Conservation (phyloP, 139 green algal species). For the Coccomyxa sp. region DNA sequence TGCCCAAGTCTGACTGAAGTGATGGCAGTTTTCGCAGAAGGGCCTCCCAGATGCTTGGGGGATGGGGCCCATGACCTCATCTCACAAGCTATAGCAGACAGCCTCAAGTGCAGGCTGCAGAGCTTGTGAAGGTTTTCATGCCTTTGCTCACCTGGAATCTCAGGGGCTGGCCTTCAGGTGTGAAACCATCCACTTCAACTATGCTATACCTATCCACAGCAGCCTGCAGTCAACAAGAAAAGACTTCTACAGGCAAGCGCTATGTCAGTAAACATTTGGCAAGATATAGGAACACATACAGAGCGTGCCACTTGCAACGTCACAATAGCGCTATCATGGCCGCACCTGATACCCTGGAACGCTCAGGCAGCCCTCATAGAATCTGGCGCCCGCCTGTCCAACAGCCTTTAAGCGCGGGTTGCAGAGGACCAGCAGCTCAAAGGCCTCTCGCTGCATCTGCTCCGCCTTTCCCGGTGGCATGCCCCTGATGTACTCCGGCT, state of each 20-base stretch:
- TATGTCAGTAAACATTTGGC: not conserved
- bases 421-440: constrained; percentile 16
- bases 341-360: constrained; percentile 28
- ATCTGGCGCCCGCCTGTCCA: constrained; percentile 7
- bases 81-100: too few species aligned
- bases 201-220: not conserved
- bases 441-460: constrained; percentile 8
- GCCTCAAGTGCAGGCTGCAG: too few species aligned
- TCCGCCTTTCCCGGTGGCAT: not conserved
- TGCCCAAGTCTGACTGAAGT: too few species aligned
- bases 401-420: constrained; percentile 18
- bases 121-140: too few species aligned
- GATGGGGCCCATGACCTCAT: too few species aligned
- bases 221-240: too few species aligned
- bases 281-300: not conserved
- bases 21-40: too few species aligned
- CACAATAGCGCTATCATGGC: too few species aligned
- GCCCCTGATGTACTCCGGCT: constrained; percentile 12
- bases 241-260: not conserved
- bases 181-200: too few species aligned
- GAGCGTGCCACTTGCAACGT: not conserved
- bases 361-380: constrained; percentile 29
- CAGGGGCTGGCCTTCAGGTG: too few species aligned
- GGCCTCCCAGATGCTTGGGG: too few species aligned
- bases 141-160: too few species aligned